Percentiles rank a stretch among this genome's conserved stretches.
Evolutionary conservation across 371 early-diverging fungal genomes (phyloP).

Genomic region (Lichtheimia hyalospora): DNA sequence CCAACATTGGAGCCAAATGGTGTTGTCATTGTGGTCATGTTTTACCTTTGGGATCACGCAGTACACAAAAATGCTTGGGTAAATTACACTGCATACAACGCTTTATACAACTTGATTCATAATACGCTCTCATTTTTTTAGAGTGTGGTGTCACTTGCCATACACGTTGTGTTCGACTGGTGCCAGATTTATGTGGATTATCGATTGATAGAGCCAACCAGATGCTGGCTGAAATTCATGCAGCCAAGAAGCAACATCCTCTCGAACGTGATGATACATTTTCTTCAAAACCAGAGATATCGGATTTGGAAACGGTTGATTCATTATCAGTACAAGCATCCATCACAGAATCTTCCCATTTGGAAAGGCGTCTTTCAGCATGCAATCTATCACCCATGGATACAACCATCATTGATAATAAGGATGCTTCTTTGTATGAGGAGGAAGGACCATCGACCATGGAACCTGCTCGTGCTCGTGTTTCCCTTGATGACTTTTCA

Average conservation of each 20-base stretch:
- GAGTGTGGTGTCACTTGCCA: slow-evolving; percentile 87
- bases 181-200: slow-evolving; percentile 95
- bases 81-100: background rate
- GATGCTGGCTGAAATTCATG: slow-evolving; percentile 76
- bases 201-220: slow-evolving; percentile 81
- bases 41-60: slow-evolving; percentile 80
- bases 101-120: background rate
- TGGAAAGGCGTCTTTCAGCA: background rate
- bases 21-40: slow-evolving; percentile 98
- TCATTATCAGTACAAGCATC: slow-evolving; percentile 13
- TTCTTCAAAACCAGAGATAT: too few relatives aligned
- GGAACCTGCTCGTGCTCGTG: background rate
- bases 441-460: too few relatives aligned
- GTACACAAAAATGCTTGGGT: slow-evolving; percentile 60
- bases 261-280: too few relatives aligned
- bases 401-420: too few relatives aligned
- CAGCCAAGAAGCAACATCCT: slow-evolving; percentile 44
- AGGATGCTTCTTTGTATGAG: too few relatives aligned
- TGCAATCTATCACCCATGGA: too few relatives aligned
- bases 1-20: slow-evolving; percentile 85
- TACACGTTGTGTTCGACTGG: slow-evolving; percentile 75
- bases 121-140: slow-evolving; percentile 8
- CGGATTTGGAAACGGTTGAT: background rate
- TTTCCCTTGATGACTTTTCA: slow-evolving; percentile 72
- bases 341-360: background rate